Evolutionary conservation across 192 early-diverging fungal species (phyloP).

Genomic region (Coemansia sp.): DNA sequence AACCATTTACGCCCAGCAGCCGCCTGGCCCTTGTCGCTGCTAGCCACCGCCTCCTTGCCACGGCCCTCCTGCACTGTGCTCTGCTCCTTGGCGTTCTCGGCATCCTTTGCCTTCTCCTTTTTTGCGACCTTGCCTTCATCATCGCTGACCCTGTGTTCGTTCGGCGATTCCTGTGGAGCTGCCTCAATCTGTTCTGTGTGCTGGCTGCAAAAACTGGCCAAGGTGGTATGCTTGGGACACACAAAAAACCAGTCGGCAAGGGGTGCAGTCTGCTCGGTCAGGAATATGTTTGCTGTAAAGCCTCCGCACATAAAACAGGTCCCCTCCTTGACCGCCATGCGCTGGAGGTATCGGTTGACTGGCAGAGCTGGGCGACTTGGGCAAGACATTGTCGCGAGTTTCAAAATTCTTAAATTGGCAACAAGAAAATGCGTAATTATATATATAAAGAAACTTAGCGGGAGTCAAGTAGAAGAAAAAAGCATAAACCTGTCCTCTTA

Average conservation of each 20-base stretch:
- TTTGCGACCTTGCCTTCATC: neutral
- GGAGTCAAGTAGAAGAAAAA: too few relatives aligned
- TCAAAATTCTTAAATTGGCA: too few relatives aligned
- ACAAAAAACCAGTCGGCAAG: conserved; percentile 42
- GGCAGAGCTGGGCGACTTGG: conserved; percentile 13
- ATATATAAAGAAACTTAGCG: neutral
- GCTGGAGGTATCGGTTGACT: conserved; percentile 20
- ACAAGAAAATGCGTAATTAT: neutral
- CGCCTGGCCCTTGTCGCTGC: too few relatives aligned
- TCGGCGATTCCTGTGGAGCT: too few relatives aligned
- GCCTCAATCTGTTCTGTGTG: too few relatives aligned
- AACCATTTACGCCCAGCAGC: conserved; percentile 4
- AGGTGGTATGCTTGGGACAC: conserved; percentile 8
- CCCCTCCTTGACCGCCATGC: conserved; percentile 21
- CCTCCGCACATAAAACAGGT: conserved; percentile 23
- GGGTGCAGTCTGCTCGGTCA: conserved; percentile 12
- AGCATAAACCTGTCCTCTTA: too few relatives aligned
- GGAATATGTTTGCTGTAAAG: conserved; percentile 11
- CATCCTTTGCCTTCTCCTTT: neutral
- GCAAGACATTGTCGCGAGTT: conserved; percentile 3
- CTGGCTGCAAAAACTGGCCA: conserved; percentile 16
- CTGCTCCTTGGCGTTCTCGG: too few relatives aligned
- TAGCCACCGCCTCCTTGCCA: too few relatives aligned
- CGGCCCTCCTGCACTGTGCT: too few relatives aligned
- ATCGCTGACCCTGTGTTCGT: neutral